Evolutionary conservation across 345 rosid genomes (phyloP), one percentile per base, ranked within the genome.

Genomic region (Arabis hirsuta): DNA sequence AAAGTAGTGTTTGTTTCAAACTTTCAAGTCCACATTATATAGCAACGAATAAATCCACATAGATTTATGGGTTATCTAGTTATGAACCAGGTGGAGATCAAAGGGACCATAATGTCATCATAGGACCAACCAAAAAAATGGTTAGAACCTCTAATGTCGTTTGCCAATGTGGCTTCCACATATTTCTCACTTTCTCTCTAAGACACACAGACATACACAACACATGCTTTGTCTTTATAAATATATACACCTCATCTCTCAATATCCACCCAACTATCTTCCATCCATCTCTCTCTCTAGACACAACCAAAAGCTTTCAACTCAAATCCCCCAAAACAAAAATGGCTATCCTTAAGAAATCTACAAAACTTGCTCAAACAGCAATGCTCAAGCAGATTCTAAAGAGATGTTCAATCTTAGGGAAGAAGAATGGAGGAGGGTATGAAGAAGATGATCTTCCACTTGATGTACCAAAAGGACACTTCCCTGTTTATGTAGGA

Each of bases 401-500:
- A 5, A 89, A 79, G 78, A 82, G 86, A 57, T 89, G 91, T 71
- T 89, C 91, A 0, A 89, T 88, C 73, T 62, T 89, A 9, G 90
- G 90, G 14, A 86, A 82, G 76, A 87, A 60, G 62, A 66, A 74
- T 31, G 64, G 76, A 71, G 71, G 65, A 44, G 76, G 62, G 20
- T 74, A 13, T 77, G 71, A 62, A 32, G 78, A 72, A 22, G 63
- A 56, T 12, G 82, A 77, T 22, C 84, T 84, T 53, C 89, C 87
- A 2, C 63, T 83, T 20, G 94, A 90, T 45, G 96, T 90, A 31
- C 96, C 96, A 1, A 90, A 86, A 46, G 94, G 96, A 4, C 91
- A 90, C 71, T 90, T 90, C 55, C 88, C 87, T 10, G 94, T 90
- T 39, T 90, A 90, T 29, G 94, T 90, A 19, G 96, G 96, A 20